These are phyloP conservation scores for Cystobasidium slooffiae DNA, from an alignment of 1,284 basidiomycete genomes.

Conservation along the genomic window DNA sequence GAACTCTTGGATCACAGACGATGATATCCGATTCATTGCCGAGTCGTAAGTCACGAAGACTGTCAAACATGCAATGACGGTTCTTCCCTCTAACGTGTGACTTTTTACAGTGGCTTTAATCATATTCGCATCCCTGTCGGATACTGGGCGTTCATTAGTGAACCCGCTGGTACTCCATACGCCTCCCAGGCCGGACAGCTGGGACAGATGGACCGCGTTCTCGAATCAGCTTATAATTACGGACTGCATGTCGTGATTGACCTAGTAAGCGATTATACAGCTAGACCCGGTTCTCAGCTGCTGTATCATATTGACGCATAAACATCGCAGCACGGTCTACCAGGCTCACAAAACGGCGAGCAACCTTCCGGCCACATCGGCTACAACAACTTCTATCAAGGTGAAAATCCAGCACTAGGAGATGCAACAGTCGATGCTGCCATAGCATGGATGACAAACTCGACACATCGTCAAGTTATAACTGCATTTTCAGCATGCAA, in stretches of 20 bases:
- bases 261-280: constrained; percentile 41
- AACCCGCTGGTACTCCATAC: constrained; percentile 52
- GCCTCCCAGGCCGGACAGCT: constrained; percentile 48
- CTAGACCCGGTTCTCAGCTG: background rate
- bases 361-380: constrained; percentile 51
- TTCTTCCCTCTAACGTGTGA: background rate
- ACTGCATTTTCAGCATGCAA: constrained; percentile 52
- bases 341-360: constrained; percentile 58
- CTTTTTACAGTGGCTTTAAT: constrained; percentile 51
- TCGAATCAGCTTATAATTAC: constrained; percentile 63
- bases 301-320: too few relatives aligned
- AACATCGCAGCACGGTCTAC: constrained; percentile 59
- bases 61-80: background rate
- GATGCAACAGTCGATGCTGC: constrained; percentile 52
- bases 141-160: constrained; percentile 55
- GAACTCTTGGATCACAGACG: constrained; percentile 57
- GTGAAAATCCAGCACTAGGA: constrained; percentile 48
- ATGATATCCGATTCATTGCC: constrained; percentile 55
- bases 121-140: constrained; percentile 57
- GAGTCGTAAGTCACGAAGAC: constrained; percentile 42
- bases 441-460: constrained; percentile 50
- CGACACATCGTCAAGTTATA: constrained; percentile 53
- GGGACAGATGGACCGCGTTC: constrained; percentile 48
- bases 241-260: constrained; percentile 59
- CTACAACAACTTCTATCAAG: constrained; percentile 47